phyloP scores from a whole-genome alignment of 78 protist genomes.

The Dictyostelium firmibasis region DNA sequence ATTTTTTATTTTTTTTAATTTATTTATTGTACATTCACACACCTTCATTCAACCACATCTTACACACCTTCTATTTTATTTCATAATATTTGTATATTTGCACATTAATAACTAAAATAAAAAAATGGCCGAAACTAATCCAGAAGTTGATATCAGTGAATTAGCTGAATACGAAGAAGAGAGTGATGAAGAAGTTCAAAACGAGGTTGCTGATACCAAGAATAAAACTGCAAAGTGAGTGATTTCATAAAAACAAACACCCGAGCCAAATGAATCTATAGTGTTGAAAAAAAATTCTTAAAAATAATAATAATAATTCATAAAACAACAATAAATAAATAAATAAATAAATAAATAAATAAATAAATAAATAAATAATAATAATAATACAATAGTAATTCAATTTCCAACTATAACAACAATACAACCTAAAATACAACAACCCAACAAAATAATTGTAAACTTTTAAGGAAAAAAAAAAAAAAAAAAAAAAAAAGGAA shows the following conservation, averaged over 20 bases:
- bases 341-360: too few relatives aligned
- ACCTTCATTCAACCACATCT: not conserved
- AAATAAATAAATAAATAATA: too few relatives aligned
- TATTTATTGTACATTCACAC: not conserved
- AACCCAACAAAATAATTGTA: not conserved
- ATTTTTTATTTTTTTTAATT: not conserved
- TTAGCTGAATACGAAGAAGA: slow-evolving; percentile 81
- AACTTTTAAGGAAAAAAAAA: too few relatives aligned
- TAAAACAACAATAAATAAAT: too few relatives aligned
- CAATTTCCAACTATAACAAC: too few relatives aligned
- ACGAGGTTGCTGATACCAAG: slow-evolving; percentile 2
- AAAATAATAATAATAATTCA: not conserved
- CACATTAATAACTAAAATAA: not conserved
- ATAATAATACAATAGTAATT: too few relatives aligned
- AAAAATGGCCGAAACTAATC: slow-evolving; percentile 71
- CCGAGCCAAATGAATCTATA: not conserved
- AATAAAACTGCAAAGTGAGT: slow-evolving; percentile 77
- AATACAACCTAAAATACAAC: too few relatives aligned
- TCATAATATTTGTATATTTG: not conserved
- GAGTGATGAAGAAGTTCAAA: slow-evolving; percentile 55
- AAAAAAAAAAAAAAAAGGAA: not conserved
- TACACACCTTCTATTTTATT: not conserved
- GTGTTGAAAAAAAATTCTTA: not conserved
- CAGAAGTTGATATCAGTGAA: slow-evolving; percentile 70
- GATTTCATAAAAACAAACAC: not conserved